A percentile compares a stretch with the other conserved stretches of the same genome.
phyloP scores from a whole-genome alignment of 257 asterid species.

The Mentha longifolia region DNA sequence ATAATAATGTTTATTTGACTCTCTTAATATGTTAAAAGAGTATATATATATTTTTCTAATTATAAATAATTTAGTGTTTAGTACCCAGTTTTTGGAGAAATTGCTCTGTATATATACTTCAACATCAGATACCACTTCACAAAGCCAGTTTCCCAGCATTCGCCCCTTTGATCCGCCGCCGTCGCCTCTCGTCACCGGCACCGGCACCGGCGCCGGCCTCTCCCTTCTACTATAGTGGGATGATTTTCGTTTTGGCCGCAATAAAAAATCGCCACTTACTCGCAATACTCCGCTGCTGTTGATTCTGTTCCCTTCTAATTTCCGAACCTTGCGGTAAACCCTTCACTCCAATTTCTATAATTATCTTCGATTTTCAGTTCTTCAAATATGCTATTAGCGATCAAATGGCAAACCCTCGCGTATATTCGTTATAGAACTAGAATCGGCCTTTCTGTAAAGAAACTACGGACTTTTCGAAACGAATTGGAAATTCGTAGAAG shows the following conservation, averaged over 20 bases:
- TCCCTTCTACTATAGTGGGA: background rate
- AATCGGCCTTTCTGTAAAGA: background rate
- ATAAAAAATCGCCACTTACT: background rate
- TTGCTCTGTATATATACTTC: background rate
- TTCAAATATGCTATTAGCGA: background rate
- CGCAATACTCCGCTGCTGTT: background rate
- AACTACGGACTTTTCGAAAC: background rate
- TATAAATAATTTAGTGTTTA: too few relatives aligned
- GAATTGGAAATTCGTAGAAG: background rate
- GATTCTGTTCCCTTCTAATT: background rate
- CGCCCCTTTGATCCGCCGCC: slow-evolving; percentile 5
- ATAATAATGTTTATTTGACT: too few relatives aligned
- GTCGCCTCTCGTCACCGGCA: background rate
- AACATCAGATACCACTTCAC: background rate
- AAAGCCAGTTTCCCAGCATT: background rate
- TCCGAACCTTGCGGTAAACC: slow-evolving; percentile 1
- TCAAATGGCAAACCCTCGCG: background rate
- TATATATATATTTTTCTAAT: too few relatives aligned
- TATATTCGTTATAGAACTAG: background rate
- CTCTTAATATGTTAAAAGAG: too few relatives aligned
- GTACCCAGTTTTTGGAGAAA: background rate
- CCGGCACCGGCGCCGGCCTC: background rate
- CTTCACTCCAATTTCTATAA: background rate
- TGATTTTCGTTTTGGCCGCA: background rate
- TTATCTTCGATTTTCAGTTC: background rate